These are phyloP conservation scores for Deinandra increscens DNA, from an alignment of 129 eudicot species.

Conservation along the genomic window DNA sequence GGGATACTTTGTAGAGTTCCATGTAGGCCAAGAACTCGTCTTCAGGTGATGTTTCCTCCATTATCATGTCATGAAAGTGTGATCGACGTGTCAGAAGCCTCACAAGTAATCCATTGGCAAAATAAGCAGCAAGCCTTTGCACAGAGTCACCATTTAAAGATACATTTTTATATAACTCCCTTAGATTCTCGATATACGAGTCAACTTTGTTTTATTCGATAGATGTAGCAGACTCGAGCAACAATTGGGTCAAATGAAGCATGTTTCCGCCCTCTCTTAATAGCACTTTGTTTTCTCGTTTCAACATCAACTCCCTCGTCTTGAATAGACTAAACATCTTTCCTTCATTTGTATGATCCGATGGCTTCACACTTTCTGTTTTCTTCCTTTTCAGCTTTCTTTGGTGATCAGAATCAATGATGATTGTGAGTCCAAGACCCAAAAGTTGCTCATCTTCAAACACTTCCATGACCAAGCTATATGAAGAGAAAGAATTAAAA, in stretches of 20 bases:
- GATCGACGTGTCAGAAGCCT: slow-evolving; percentile 69
- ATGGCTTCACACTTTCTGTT: slow-evolving; percentile 21
- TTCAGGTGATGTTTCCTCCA: slow-evolving; percentile 52
- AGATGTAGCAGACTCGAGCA: slow-evolving; percentile 66
- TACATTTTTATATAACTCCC: slow-evolving; percentile 47
- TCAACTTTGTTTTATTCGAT: slow-evolving; percentile 43
- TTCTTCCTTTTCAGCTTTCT: slow-evolving; percentile 44
- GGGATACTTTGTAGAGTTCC: slow-evolving; percentile 73
- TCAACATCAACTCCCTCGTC: slow-evolving; percentile 60
- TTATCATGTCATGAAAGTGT: slow-evolving; percentile 64
- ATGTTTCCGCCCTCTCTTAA: slow-evolving; percentile 46
- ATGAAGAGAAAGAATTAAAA: background rate
- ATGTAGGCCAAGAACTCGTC: slow-evolving; percentile 73
- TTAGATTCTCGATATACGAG: slow-evolving; percentile 47
- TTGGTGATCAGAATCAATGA: slow-evolving; percentile 33
- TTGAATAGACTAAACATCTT: slow-evolving; percentile 58
- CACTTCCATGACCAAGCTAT: slow-evolving; percentile 35
- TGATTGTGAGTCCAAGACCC: slow-evolving; percentile 57
- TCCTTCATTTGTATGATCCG: slow-evolving; percentile 42
- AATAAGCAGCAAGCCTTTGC: slow-evolving; percentile 84
- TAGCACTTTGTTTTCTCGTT: slow-evolving; percentile 24
- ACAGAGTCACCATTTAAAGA: slow-evolving; percentile 63
- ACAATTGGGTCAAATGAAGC: slow-evolving; percentile 60
- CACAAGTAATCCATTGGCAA: slow-evolving; percentile 72
- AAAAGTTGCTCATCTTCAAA: slow-evolving; percentile 46